Evolutionary conservation across 495 filamentous ascomycete genomes (phyloP), one percentile per base, ranked within the genome.

Genomic region (Penicillium daleae): DNA sequence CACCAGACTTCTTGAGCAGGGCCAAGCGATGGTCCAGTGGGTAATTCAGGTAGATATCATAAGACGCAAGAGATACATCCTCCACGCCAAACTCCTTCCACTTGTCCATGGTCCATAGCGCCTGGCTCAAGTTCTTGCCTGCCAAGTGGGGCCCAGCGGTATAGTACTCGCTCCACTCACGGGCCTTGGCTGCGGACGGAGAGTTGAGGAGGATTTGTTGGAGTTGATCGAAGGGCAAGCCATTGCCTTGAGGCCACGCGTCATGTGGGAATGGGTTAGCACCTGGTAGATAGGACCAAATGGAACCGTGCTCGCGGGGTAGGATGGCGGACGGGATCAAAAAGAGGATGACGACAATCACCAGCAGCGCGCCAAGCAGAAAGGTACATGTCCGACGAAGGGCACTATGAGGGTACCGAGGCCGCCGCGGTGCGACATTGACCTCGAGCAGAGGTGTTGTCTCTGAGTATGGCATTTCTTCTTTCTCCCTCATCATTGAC

Each of bases 21-120:
- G 90, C 90, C 60, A 98, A 74, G 3, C 92, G 82, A 65, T 96
- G 92, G 44, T 87, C 89, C 17, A 87, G 64, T 3, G 95, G 95
- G 68, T 96, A 97, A 71, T 98, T 98, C 63, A 97, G 75, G 65
- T 97, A 97, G 37, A 91, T 85, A 67, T 97, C 92, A 70, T 99
- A 98, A 19, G 89, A 75, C 22, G 88, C 87, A 65, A 99, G 88
- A 5, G 79, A 82, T 21, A 86, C 84, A 54, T 89, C 81, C 62
- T 85, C 75, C 57, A 99, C 78, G 4, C 95, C 96, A 70, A 90
- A 95, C 64, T 92, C 87, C 65, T 88, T 78, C 92, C 92, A 98
- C 65, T 81, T 88, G 26, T 96, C 86, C 65, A 86, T 82, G 0
- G 95, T 99, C 92, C 92, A 99, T 51, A 89, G 74, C 6, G 91